Conservation (phyloP, 2,329 filamentous ascomycete species). For the Cladosporium sphaerospermum region DNA sequence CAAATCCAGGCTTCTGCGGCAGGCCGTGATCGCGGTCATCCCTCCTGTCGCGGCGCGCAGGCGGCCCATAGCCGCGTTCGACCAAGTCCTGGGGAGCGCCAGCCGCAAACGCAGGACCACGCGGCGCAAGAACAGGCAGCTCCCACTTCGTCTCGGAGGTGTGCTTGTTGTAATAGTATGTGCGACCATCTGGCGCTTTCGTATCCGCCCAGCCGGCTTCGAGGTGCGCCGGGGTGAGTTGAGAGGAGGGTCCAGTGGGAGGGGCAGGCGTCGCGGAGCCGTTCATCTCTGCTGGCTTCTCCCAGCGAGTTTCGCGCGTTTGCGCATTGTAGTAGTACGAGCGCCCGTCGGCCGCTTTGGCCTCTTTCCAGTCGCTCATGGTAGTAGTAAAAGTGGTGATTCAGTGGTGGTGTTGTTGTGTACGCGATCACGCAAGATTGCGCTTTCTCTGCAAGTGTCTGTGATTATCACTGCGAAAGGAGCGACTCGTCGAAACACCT, state of each 20-base stretch:
- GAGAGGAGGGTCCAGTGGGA: slow-evolving; percentile 59
- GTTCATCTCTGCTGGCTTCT: slow-evolving; percentile 68
- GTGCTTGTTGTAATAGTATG: slow-evolving; percentile 91
- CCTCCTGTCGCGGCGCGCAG: slow-evolving; percentile 24
- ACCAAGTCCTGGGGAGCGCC: slow-evolving; percentile 34
- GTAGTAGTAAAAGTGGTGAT: not conserved
- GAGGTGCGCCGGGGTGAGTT: slow-evolving; percentile 59
- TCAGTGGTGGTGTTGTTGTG: too few relatives aligned
- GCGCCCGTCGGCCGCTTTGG: slow-evolving; percentile 49
- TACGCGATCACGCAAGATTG: too few relatives aligned
- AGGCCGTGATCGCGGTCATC: slow-evolving; percentile 35
- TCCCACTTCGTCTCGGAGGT: slow-evolving; percentile 92
- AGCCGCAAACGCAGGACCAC: slow-evolving; percentile 49
- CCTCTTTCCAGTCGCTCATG: slow-evolving; percentile 21
- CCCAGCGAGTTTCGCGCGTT: slow-evolving; percentile 89
- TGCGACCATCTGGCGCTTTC: slow-evolving; percentile 74
- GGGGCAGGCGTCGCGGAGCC: slow-evolving; percentile 57
- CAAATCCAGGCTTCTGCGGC: slow-evolving; percentile 34
- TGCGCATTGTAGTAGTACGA: slow-evolving; percentile 85
- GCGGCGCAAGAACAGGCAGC: slow-evolving; percentile 53
- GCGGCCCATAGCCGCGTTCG: slow-evolving; percentile 17
- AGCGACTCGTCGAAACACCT: too few relatives aligned
- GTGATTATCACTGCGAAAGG: too few relatives aligned
- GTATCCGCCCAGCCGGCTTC: slow-evolving; percentile 72
- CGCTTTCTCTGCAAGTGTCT: too few relatives aligned